Percentiles rank a stretch among this genome's conserved stretches.
Evolutionary conservation across 257 asterid species (phyloP).

Genomic region (Thymus quinquecostatus): DNA sequence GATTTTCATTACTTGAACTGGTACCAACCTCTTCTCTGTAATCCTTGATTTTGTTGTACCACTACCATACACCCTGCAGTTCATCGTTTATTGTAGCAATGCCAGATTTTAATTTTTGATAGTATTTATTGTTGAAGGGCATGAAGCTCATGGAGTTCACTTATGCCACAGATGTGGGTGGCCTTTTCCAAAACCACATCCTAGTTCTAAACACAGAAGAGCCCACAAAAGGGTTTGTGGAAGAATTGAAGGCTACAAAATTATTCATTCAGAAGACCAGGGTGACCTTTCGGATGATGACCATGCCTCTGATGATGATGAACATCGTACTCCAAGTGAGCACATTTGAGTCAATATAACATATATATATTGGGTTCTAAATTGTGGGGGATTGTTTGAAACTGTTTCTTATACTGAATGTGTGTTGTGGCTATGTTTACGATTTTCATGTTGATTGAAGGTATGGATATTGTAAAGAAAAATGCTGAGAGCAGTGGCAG

Average conservation of each 20-base stretch:
- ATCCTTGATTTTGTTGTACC: background rate
- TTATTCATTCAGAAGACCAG: conserved; percentile 41
- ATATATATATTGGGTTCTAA: conserved; percentile 7
- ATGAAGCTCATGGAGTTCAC: conserved; percentile 58
- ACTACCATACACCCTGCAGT: background rate
- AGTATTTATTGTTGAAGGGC: conserved; percentile 53
- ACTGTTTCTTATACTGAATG: background rate
- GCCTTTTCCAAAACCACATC: conserved; percentile 94
- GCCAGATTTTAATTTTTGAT: background rate
- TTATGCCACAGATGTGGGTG: conserved; percentile 88
- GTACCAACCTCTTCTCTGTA: background rate
- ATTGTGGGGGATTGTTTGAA: conserved; percentile 23
- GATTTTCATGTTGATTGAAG: conserved; percentile 41
- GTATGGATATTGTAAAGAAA: conserved; percentile 48
- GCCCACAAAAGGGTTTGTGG: conserved; percentile 90
- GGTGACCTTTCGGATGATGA: conserved; percentile 61
- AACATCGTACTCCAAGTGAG: conserved; percentile 59
- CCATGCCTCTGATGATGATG: conserved; percentile 57
- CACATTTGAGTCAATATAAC: conserved; percentile 23
- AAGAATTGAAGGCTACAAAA: conserved; percentile 67
- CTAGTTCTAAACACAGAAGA: conserved; percentile 87
- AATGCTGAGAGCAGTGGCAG: conserved; percentile 43
- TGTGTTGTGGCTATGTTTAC: background rate
- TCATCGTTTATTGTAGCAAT: background rate
- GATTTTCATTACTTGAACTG: background rate